Evolutionary conservation across 2,329 filamentous ascomycete genomes (phyloP), one percentile per base, ranked within the genome.

Genomic region (Exophiala aquamarina): DNA sequence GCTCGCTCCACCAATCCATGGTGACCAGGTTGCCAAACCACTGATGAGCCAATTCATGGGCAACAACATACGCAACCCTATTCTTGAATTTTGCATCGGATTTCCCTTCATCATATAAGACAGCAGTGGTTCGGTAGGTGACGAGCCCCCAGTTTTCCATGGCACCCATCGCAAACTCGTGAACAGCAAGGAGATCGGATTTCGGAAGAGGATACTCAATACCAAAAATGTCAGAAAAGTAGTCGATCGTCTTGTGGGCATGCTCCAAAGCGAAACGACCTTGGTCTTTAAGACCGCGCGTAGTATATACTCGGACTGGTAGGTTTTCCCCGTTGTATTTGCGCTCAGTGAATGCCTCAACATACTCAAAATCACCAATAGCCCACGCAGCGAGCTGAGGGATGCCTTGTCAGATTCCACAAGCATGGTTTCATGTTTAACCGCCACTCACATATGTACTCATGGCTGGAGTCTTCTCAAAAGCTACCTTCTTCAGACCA

Each of bases 131-230:
- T 57, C 90, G 82, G 72, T 97, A 98, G 23, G 93, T 97, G 49
- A 98, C 89, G 44, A 98, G 77, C 58, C 91, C 91, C 91, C 91
- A 96, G 66, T 94, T 94, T 74, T 96, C 91, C 88, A 94, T 94
- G 58, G 89, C 89, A 36, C 87, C 86, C 66, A 70, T 69, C 8
- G 71, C 93, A 73, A 98, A 95, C 72, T 95, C 91, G 70, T 95
- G 89, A 9, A 95, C 90, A 51, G 90, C 90, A 34, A 96, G 76
- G 41, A 96, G 76, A 67, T 96, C 91, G 4, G 89, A 86, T 75
- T 96, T 96, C 54, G 91, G 90, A 14, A 96, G 78, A 23, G 91
- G 91, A 66, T 95, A 96, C 63, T 95, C 90, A 57, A 95, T 89
- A 58, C 84, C 84, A 63, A 95, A 98, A 60, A 93, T 77, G 59